These are phyloP conservation scores for Ascochyta pisi DNA, from an alignment of 2,329 filamentous ascomycete species.

Conservation along the genomic window DNA sequence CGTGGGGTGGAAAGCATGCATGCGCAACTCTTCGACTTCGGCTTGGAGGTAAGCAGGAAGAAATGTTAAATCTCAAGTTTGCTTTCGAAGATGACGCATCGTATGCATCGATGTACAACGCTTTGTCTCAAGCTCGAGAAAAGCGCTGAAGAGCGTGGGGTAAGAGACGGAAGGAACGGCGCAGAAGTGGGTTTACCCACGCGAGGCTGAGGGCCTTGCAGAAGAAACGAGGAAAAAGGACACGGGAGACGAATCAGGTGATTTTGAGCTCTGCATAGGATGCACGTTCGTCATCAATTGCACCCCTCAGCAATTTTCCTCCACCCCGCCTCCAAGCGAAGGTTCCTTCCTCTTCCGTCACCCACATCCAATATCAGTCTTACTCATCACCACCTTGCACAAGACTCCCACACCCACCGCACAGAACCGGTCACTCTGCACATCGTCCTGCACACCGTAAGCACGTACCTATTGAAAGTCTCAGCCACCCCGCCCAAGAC, in stretches of 20 bases:
- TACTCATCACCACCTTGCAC: conserved; percentile 12
- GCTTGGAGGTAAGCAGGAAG: background rate
- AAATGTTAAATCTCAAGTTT: background rate
- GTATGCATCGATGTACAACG: background rate
- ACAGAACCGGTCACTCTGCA: conserved; percentile 11
- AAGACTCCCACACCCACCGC: background rate
- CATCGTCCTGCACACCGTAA: conserved; percentile 1
- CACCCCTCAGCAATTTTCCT: background rate
- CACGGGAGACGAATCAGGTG: background rate
- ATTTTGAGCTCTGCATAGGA: background rate
- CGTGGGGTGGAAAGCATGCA: background rate
- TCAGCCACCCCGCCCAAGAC: conserved; percentile 9
- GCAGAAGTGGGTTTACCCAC: conserved; percentile 1
- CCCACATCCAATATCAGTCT: background rate
- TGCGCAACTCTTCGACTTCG: background rate
- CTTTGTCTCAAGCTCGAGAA: too few species aligned
- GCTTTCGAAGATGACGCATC: background rate
- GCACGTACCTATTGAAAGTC: conserved; percentile 21
- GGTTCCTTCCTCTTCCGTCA: background rate
- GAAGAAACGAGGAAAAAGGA: background rate
- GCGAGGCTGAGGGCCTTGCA: conserved; percentile 1
- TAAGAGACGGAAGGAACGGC: background rate
- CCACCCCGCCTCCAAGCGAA: background rate
- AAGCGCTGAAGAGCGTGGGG: background rate
- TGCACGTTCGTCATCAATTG: background rate